Evolutionary conservation across 176 grass and related monocot species (phyloP), one percentile per base, ranked within the genome.

Genomic region (Oropetium thomaeum): DNA sequence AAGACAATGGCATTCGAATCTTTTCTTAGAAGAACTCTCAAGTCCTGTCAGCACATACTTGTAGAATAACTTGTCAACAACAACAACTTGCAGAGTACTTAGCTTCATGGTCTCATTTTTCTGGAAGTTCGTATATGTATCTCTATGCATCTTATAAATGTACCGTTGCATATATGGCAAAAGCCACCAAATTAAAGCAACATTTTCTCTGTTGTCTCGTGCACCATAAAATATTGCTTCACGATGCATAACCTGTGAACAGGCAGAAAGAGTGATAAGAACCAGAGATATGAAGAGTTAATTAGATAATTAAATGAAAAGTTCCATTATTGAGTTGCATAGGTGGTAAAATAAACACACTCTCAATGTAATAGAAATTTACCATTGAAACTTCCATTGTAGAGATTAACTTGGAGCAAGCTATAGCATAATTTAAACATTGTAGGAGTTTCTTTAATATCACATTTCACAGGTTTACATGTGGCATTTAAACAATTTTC

Each of bases 191-290:
- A 94, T 78, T 52, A 94, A 63, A 82, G 69, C 44, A 58, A 32
- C 78, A 32, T 85, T 94, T 66, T 84, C 81, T 78, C 65, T 81
- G 68, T 92, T 89, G 69, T 92, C 89, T 32, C 54, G 54, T 53
- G 65, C 75, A 60, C 89, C 95, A 85, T 98, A 89, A 80, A 85
- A 89, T 87, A 98, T 89, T 81, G 92, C 91, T 87, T 98, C 91
- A 52, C 89, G 88, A 67, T 81, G 79, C 28, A 98, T 82, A 83
- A 89, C 86, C 95, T 98, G 78, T 15, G 44, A 22, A 70, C 79
- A 88, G 59, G 40, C 44, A 76, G 53, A 31, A 89, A 71, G 49
- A 51, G 44, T 65, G 59, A 85, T 82, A 45, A 89, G 55, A 82
- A 66, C 11, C 57, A 58, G 29, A 65, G 38, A 55, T 38, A 79